A percentile compares a stretch with the other conserved stretches of the same genome.
Evolutionary conservation across 1,139 yeast genomes (phyloP).

Genomic region (Pichiaceae sp.): DNA sequence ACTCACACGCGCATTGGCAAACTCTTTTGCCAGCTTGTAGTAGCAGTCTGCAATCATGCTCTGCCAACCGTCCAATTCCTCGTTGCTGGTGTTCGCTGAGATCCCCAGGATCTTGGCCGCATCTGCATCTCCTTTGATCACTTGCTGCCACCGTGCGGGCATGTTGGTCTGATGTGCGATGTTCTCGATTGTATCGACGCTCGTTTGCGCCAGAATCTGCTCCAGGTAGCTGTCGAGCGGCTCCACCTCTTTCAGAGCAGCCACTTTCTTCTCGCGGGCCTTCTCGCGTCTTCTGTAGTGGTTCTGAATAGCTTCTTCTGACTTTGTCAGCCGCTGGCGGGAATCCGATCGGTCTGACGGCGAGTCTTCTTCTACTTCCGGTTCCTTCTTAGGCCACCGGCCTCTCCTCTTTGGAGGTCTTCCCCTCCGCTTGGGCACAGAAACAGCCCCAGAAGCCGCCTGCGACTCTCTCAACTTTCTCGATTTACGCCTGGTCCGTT

Average conservation of each 20-base stretch:
- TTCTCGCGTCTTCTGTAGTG: too few species aligned
- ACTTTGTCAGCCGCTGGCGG: too few species aligned
- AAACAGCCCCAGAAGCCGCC: not conserved
- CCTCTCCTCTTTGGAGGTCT: too few species aligned
- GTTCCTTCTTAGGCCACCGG: not conserved
- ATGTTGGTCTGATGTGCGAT: not conserved
- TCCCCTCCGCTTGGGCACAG: too few species aligned
- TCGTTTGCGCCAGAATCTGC: not conserved
- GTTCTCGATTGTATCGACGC: not conserved
- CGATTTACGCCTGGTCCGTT: not conserved
- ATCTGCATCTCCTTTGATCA: too few species aligned
- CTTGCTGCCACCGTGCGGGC: too few species aligned
- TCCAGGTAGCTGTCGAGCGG: constrained; percentile 1
- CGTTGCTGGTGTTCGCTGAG: constrained; percentile 1
- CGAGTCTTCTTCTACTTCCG: too few species aligned
- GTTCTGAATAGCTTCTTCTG: too few species aligned
- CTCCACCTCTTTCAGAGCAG: not conserved
- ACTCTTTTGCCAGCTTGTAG: constrained; percentile 20
- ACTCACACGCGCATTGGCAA: constrained; percentile 20
- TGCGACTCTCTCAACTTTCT: not conserved
- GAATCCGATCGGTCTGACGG: too few species aligned
- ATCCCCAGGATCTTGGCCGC: not conserved
- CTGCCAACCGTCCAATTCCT: constrained; percentile 17
- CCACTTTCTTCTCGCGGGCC: too few species aligned
- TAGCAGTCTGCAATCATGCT: constrained; percentile 23